Base-by-base conservation (phyloP, 148 eudicot genomes). In the Heliamphora exappendiculata region DNA sequence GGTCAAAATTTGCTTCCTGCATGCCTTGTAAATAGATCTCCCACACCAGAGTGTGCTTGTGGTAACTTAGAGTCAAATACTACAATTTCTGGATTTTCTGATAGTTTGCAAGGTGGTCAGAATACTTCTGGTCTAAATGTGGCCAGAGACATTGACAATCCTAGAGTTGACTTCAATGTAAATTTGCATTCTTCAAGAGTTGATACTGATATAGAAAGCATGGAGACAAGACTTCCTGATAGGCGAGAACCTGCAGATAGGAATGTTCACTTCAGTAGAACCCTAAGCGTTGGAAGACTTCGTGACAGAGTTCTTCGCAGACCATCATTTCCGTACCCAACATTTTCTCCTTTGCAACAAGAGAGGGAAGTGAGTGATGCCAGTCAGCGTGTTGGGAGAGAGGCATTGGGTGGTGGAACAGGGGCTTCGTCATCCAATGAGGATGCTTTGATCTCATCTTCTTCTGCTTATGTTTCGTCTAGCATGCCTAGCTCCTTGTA, bases 241-340 rank as follows among this genome's bases (percentile, higher is more conserved):
- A 86, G 91, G 78, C 82, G 86, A 71, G 97, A 90, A 83, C 88
- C 95, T 22, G 84, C 71, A 34, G 97, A 92, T 64, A 85, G 89
- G 14, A 92, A 92, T 86, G 91, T 89, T 77, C 90, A 86, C 29
- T 89, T 95, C 82, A 92, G 98, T 82, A 95, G 98, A 82, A 89
- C 97, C 51, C 75, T 92, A 34, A 92, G 97, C 81, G 98, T 95
- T 79, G 98, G 98, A 84, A 91, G 98, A 79, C 98, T 95, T 37
- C 96, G 98, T 76, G 97, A 92, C 73, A 85, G 98, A 81, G 97
- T 92, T 84, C 92, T 90, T 49, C 92, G 91, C 3, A 85, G 96
- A 81, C 81, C 94, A 69, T 86, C 94, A 26, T 81, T 86, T 84
- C 82, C 94, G 47, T 91, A 91, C 59, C 80, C 82, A 69, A 79